Evolutionary conservation across 805 yeast genomes (phyloP).

Genomic region (Clavispora phyllophila): DNA sequence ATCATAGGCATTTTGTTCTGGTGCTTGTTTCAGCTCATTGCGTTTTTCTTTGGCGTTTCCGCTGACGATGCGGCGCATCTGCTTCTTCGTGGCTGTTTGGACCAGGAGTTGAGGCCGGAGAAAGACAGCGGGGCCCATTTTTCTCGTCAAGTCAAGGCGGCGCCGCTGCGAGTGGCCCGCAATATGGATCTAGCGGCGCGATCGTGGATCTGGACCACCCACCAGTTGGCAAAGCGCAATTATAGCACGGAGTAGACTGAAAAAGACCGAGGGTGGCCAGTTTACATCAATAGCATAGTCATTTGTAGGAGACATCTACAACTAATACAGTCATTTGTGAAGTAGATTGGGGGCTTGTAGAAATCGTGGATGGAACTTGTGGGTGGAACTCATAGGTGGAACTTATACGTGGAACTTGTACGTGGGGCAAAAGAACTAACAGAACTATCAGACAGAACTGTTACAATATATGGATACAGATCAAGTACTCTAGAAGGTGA

Average conservation of each 20-base stretch:
- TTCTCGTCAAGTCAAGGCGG: slow-evolving; percentile 51
- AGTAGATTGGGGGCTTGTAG: too few relatives aligned
- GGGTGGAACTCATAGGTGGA: too few relatives aligned
- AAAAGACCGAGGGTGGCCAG: too few relatives aligned
- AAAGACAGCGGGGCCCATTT: slow-evolving; percentile 67
- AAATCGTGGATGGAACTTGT: too few relatives aligned
- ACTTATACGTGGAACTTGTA: too few relatives aligned
- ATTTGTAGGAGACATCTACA: too few relatives aligned
- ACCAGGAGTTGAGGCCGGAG: slow-evolving; percentile 43
- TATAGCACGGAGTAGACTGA: slow-evolving; percentile 17
- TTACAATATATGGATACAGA: too few relatives aligned
- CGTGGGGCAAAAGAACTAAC: too few relatives aligned
- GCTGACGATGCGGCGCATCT: slow-evolving; percentile 69
- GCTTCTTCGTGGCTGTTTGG: slow-evolving; percentile 57
- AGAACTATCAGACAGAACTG: too few relatives aligned
- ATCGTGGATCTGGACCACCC: slow-evolving; percentile 78
- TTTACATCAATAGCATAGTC: too few relatives aligned
- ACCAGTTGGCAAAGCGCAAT: slow-evolving; percentile 48
- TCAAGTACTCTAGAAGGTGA: too few relatives aligned
- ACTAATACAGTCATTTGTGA: too few relatives aligned
- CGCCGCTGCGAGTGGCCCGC: slow-evolving; percentile 55
- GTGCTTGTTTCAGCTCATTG: slow-evolving; percentile 66
- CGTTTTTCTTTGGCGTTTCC: slow-evolving; percentile 63
- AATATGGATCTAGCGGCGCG: slow-evolving; percentile 56
- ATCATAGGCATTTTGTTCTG: slow-evolving; percentile 71